Base-by-base conservation (phyloP, 805 yeast species). In the Lachancea fermentati region DNA sequence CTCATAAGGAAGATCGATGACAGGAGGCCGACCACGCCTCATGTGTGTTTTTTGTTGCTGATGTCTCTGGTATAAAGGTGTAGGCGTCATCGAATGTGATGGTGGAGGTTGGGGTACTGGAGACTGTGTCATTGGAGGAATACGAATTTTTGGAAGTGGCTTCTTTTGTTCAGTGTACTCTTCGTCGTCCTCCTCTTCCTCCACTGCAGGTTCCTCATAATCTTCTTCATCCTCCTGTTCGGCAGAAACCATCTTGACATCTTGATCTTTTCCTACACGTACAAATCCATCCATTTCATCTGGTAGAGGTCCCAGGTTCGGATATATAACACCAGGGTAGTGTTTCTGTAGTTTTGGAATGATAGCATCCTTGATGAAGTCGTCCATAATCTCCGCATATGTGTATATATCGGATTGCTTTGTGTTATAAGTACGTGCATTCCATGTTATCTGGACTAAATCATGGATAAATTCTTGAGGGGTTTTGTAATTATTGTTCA, bases 401-500 rank as follows among this genome's bases (percentile, higher is more conserved):
- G 69, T 69, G 62, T 82, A 84, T 39, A 84, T 81, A 13, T 67
- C 67, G 1, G 88, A 77, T 11, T 72, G 79, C 46, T 78, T 79
- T 43, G 78, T 79, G 62, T 91, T 91, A 62, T 81, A 91, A 34
- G 81, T 75, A 45, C 85, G 76, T 2, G 97, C 96, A 57, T 91
- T 91, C 88, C 95, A 86, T 1, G 86, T 75, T 38, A 91, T 83
- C 60, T 85, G 94, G 0, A 82, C 86, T 44, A 89, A 58, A 60
- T 89, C 96, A 42, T 68, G 73, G 28, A 89, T 65, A 59, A 86
- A 88, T 33, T 78, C 80, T 50, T 79, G 83, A 1, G 85, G 76
- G 34, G 68, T 68, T 4, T 65, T 58, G 64, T 88, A 89, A 36
- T 61, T 63, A 45, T 77, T 76, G 44, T 76, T 76, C 26, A 85